Percentiles rank a stretch among this genome's conserved stretches.
phyloP scores from a whole-genome alignment of 106 monocot genomes.

The Amphibolis antarctica region DNA sequence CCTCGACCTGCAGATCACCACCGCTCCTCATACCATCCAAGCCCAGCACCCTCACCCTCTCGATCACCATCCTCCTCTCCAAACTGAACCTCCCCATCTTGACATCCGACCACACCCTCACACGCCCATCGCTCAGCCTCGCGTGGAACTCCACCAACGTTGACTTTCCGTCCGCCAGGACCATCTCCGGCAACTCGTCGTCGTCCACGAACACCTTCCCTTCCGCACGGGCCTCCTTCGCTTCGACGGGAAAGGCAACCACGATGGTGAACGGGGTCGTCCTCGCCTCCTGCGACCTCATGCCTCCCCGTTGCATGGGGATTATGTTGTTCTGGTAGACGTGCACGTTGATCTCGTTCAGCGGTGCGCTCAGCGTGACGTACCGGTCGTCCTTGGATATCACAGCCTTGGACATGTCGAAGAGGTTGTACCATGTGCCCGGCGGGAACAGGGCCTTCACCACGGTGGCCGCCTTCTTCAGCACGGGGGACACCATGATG shows the following conservation, averaged over 20 bases:
- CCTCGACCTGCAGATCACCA: slow-evolving; percentile 27
- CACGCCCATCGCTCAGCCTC: slow-evolving; percentile 20
- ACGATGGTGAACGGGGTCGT: slow-evolving; percentile 74
- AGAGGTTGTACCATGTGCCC: slow-evolving; percentile 87
- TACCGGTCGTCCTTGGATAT: slow-evolving; percentile 39
- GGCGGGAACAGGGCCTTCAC: slow-evolving; percentile 76
- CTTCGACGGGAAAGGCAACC: slow-evolving; percentile 46
- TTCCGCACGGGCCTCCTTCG: slow-evolving; percentile 34
- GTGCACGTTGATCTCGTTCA: slow-evolving; percentile 90
- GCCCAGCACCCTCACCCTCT: slow-evolving; percentile 69
- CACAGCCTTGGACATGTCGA: slow-evolving; percentile 60
- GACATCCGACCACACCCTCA: slow-evolving; percentile 72
- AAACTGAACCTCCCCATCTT: slow-evolving; percentile 39
- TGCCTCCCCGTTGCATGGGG: slow-evolving; percentile 85
- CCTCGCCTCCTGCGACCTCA: slow-evolving; percentile 56
- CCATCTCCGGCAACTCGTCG: slow-evolving; percentile 86
- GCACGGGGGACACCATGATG: slow-evolving; percentile 85
- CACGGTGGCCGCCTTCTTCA: slow-evolving; percentile 40
- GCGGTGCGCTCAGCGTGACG: slow-evolving; percentile 53
- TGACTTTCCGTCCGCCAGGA: slow-evolving; percentile 54
- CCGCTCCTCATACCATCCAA: slow-evolving; percentile 24
- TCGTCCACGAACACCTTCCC: slow-evolving; percentile 76
- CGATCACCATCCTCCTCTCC: slow-evolving; percentile 49
- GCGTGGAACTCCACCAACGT: slow-evolving; percentile 53
- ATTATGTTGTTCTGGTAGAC: slow-evolving; percentile 72